These are phyloP conservation scores for Talaromyces ruber DNA, from an alignment of 495 filamentous ascomycete genomes.

Conservation along the genomic window DNA sequence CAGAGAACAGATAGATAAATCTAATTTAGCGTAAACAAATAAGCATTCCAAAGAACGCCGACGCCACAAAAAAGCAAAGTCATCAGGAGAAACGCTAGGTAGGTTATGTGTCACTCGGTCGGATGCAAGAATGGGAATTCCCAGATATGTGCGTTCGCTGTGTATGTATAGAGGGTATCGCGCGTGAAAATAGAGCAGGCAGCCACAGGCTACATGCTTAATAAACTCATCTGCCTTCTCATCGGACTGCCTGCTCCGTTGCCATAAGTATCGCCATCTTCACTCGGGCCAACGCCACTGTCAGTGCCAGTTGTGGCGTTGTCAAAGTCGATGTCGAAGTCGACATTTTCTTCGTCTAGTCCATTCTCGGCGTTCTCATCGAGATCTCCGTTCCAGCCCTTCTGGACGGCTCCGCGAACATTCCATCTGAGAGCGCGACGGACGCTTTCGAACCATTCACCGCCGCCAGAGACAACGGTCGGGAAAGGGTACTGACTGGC, in stretches of 20 bases:
- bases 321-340: slow-evolving; percentile 78
- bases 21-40: not conserved
- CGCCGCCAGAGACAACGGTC: slow-evolving; percentile 66
- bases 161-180: not conserved
- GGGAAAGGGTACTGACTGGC: slow-evolving; percentile 95
- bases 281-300: slow-evolving; percentile 41
- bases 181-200: not conserved
- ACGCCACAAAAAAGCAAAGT: not conserved
- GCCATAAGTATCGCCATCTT: slow-evolving; percentile 56
- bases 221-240: slow-evolving; percentile 58
- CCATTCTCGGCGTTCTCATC: slow-evolving; percentile 21
- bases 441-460: slow-evolving; percentile 94
- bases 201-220: slow-evolving; percentile 28
- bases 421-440: slow-evolving; percentile 90
- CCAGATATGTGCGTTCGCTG: not conserved
- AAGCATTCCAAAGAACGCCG: not conserved
- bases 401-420: slow-evolving; percentile 75
- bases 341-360: slow-evolving; percentile 40
- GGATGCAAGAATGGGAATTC: not conserved
- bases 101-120: not conserved
- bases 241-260: slow-evolving; percentile 52
- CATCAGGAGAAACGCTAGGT: not conserved
- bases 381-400: slow-evolving; percentile 54
- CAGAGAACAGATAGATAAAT: not conserved
- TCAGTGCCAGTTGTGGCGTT: slow-evolving; percentile 43